Evolutionary conservation across 306 rosid genomes (phyloP).

Genomic region (Quercus alba): DNA sequence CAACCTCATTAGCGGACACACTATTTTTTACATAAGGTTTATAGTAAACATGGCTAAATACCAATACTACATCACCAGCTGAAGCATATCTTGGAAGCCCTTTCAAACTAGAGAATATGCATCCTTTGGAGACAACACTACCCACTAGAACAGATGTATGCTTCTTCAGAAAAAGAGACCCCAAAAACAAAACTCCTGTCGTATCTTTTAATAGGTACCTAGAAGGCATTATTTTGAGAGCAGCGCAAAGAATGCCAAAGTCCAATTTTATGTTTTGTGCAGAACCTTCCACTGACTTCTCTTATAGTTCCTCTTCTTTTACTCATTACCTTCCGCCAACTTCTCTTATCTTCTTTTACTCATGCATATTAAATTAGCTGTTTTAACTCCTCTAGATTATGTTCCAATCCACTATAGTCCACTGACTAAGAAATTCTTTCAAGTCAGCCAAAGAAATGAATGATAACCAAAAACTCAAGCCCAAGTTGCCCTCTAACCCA

Average conservation of each 20-base stretch:
- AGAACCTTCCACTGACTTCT: neutral
- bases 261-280: neutral
- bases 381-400: neutral
- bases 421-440: neutral
- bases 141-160: neutral
- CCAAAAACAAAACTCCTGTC: neutral
- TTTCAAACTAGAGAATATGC: neutral
- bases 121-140: neutral
- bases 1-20: neutral
- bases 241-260: neutral
- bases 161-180: neutral
- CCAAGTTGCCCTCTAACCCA: neutral
- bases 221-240: neutral
- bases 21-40: neutral
- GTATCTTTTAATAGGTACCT: neutral
- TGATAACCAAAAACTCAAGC: neutral
- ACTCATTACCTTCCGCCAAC: too few species aligned
- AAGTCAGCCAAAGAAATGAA: neutral
- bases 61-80: neutral
- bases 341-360: too few species aligned
- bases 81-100: neutral
- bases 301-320: neutral
- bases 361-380: neutral
- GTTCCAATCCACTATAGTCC: neutral
- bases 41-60: neutral